These are phyloP conservation scores for Schizophyllum amplum DNA, from an alignment of 1,284 basidiomycete genomes.

Conservation along the genomic window DNA sequence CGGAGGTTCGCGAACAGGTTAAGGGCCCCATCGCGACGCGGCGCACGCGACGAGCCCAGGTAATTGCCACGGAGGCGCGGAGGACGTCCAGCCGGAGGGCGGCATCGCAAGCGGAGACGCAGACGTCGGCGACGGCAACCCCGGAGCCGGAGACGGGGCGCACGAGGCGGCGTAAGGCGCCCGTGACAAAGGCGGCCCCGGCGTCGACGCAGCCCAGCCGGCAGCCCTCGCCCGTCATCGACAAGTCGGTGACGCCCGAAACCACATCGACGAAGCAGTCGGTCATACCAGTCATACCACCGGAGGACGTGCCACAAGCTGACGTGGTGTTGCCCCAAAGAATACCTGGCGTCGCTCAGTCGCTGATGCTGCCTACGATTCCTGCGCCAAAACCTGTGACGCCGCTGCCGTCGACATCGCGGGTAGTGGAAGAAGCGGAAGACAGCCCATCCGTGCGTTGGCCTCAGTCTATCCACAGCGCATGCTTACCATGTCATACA, in stretches of 20 bases:
- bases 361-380: neutral
- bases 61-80: slow-evolving; percentile 21
- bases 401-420: neutral
- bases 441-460: slow-evolving; percentile 9
- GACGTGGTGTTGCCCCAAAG: neutral
- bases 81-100: slow-evolving; percentile 23
- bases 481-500: slow-evolving; percentile 5
- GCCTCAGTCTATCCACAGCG: too few species aligned
- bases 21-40: slow-evolving; percentile 21
- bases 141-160: slow-evolving; percentile 51
- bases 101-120: slow-evolving; percentile 31
- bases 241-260: neutral
- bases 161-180: slow-evolving; percentile 31
- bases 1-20: slow-evolving; percentile 37
- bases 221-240: neutral
- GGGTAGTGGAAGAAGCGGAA: slow-evolving; percentile 6
- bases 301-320: too few species aligned
- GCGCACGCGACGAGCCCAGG: slow-evolving; percentile 27
- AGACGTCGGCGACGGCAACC: slow-evolving; percentile 51
- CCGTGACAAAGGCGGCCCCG: slow-evolving; percentile 22
- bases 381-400: neutral
- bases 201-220: slow-evolving; percentile 21
- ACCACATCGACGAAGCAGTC: too few species aligned
- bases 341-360: slow-evolving; percentile 4
- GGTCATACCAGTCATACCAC: too few species aligned